Base-by-base conservation (phyloP, 306 rosid genomes). In the Cicer judaicum region DNA sequence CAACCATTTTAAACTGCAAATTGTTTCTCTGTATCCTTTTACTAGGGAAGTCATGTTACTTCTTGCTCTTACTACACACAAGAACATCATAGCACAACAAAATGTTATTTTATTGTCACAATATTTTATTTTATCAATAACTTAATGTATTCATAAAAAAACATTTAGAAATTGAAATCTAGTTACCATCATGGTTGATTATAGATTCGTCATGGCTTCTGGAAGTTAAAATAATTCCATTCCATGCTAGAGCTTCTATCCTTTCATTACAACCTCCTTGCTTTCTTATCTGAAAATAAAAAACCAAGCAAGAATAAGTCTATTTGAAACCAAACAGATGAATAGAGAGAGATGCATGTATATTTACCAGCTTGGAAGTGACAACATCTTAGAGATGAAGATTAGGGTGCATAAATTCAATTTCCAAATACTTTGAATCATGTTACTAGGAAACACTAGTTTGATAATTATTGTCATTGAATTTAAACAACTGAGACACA, bases 1-100 rank as follows among this genome's bases (percentile, higher is more conserved):
- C 42, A 95, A 87, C 97, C 97, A 91, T 85, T 86, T 91, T 75
- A 91, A 82, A 38, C 97, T 85, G 5, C 95, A 89, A 60, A 91
- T 86, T 74, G 86, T 92, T 72, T 84, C 88, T 43, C 11, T 49
- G 65, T 91, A 95, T 15, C 81, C 78, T 36, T 64, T 75, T 44
- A 89, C n/a, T 44, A 62, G 78, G 38, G 78, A 87, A 50, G 64
- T 63, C 78, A 78, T 77, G 56, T 82, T 84, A 55, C 21, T 19
- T 19, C 21, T 19, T 19, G 88, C 89, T 81, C 92, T 86, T 62
- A 79, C 97, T 91, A 80, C 77, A 65, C 59, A 49, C 44, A 39
- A 60, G 50, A 64, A 73, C 21, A 19, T 19, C 77, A 66, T 41
- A 44, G 53, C 34, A 47, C 9, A 48, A 2, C 46, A 79, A 60